phyloP scores from a whole-genome alignment of 2,329 filamentous ascomycete genomes.

The Aspergillus ochraceus region DNA sequence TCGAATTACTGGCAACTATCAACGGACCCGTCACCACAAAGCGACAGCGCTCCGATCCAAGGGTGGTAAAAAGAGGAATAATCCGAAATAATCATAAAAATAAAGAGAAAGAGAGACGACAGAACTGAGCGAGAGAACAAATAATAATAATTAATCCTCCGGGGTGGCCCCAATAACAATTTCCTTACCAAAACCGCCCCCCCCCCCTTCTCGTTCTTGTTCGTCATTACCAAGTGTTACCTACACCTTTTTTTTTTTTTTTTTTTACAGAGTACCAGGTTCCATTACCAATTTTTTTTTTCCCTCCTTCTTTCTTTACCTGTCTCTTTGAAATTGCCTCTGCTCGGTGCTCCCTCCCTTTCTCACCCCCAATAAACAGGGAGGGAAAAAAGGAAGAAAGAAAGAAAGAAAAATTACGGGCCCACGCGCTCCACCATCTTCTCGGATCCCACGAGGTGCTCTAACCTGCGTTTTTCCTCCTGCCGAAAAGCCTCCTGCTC shows the following conservation, averaged over 20 bases:
- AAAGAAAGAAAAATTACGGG: constrained; percentile 24
- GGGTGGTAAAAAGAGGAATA: constrained; percentile 6
- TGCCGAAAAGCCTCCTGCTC: constrained; percentile 27
- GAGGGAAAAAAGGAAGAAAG: not conserved
- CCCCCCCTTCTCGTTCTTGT: constrained; percentile 15
- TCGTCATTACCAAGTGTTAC: constrained; percentile 16
- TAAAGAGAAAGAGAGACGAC: constrained; percentile 1
- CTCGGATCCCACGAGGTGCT: constrained; percentile 42
- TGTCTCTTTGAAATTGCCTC: not conserved
- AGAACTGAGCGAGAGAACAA: constrained; percentile 7
- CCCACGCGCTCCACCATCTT: constrained; percentile 35
- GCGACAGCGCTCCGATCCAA: constrained; percentile 21
- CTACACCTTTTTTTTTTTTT: no score
- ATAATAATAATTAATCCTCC: constrained; percentile 18
- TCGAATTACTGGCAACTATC: constrained; percentile 13
- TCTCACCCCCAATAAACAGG: no score
- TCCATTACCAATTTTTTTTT: constrained; percentile 5
- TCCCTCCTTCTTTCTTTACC: not conserved
- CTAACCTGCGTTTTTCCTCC: constrained; percentile 24
- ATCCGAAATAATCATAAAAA: not conserved
- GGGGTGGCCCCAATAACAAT: constrained; percentile 12
- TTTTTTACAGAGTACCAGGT: not conserved
- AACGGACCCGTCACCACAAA: constrained; percentile 27
- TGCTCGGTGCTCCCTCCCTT: not conserved
- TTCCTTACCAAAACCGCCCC: constrained; percentile 16